A percentile compares a stretch with the other conserved stretches of the same genome.
Conservation (phyloP, 169 alveolate genomes). For the Cryptosporidium ubiquitum region DNA sequence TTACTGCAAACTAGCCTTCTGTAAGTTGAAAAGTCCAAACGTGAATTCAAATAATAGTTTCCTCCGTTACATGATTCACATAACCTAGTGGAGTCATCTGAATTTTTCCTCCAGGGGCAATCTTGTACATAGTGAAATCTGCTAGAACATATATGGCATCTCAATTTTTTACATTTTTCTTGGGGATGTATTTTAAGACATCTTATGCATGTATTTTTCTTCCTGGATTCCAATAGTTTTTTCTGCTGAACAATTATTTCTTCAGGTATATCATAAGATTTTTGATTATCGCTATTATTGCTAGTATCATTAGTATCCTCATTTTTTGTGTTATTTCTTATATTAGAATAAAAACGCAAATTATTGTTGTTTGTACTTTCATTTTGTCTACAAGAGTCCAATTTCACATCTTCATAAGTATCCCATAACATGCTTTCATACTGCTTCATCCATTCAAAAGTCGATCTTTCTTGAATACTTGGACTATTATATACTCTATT, state of each 20-base stretch:
- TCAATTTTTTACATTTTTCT: neutral
- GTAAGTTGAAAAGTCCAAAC: neutral
- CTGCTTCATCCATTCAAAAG: slow-evolving; percentile 8
- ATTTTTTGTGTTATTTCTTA: neutral
- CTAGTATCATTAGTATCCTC: neutral
- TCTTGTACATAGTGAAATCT: neutral
- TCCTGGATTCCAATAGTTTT: neutral
- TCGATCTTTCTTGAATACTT: neutral
- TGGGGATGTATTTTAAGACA: slow-evolving; percentile 27
- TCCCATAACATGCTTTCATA: slow-evolving; percentile 36
- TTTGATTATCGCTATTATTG: neutral
- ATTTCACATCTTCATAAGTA: slow-evolving; percentile 28
- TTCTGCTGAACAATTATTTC: slow-evolving; percentile 20
- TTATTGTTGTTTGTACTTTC: neutral
- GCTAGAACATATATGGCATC: slow-evolving; percentile 47
- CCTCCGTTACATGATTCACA: slow-evolving; percentile 30
- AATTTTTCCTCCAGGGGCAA: slow-evolving; percentile 32
- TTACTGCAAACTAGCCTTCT: slow-evolving; percentile 30
- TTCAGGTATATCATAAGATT: neutral
- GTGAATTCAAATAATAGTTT: slow-evolving; percentile 5
- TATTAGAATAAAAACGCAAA: slow-evolving; percentile 1
- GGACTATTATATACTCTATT: neutral
- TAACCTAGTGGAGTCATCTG: neutral
- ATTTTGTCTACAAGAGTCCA: neutral
- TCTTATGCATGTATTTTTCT: neutral